These are phyloP conservation scores for Didymellaceae sp. DNA, from an alignment of 2,329 filamentous ascomycete species.

Conservation along the genomic window DNA sequence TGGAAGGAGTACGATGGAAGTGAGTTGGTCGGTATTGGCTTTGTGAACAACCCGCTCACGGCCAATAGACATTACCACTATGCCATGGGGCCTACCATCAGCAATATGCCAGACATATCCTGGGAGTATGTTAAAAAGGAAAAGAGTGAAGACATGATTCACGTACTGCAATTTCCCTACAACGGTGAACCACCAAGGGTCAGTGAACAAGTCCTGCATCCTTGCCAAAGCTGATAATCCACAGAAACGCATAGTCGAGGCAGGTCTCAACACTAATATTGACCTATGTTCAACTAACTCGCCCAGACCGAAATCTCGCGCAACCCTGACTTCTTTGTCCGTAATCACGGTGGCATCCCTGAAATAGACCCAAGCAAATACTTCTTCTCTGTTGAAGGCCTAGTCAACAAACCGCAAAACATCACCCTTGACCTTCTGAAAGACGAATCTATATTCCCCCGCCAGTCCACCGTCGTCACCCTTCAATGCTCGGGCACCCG, in stretches of 20 bases:
- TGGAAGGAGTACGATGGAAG: slow-evolving; percentile 57
- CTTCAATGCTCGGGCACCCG: slow-evolving; percentile 74
- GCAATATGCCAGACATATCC: slow-evolving; percentile 61
- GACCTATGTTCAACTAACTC: slow-evolving; percentile 14
- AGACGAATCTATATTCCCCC: slow-evolving; percentile 66
- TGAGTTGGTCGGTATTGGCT: not conserved
- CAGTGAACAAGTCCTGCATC: slow-evolving; percentile 8
- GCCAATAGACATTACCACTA: slow-evolving; percentile 48
- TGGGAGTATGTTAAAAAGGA: slow-evolving; percentile 55
- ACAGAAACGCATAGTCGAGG: slow-evolving; percentile 60
- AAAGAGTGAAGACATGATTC: slow-evolving; percentile 56
- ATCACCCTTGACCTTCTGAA: slow-evolving; percentile 67
- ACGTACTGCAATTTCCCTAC: slow-evolving; percentile 56
- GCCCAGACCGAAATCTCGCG: slow-evolving; percentile 61
- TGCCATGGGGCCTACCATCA: slow-evolving; percentile 49
- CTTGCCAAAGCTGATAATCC: slow-evolving; percentile 13
- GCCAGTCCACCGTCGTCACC: slow-evolving; percentile 64
- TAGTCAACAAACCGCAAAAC: slow-evolving; percentile 64
- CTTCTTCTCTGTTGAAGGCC: slow-evolving; percentile 63
- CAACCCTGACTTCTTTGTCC: slow-evolving; percentile 69
- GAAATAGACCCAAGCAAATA: slow-evolving; percentile 65
- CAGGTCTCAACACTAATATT: not conserved
- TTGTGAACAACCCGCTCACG: slow-evolving; percentile 1
- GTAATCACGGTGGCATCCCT: slow-evolving; percentile 76
- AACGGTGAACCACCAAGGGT: slow-evolving; percentile 54